Percentiles rank a stretch among this genome's conserved stretches.
phyloP scores from a whole-genome alignment of 805 yeast species.

The fission yeast (Schizosaccharomyces pombe) region DNA sequence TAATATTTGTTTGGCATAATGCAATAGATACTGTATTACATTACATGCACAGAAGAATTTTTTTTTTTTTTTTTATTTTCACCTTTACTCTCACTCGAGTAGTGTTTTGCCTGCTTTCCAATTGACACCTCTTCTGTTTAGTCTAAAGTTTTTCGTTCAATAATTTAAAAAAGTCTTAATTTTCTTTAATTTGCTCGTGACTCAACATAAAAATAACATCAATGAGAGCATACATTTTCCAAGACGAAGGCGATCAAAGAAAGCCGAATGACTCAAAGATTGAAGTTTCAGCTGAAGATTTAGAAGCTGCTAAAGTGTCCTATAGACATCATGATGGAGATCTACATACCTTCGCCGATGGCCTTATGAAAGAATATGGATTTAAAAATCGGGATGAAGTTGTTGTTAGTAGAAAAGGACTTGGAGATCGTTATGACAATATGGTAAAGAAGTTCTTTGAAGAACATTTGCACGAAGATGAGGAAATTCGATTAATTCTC shows the following conservation, averaged over 20 bases:
- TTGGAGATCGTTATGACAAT: conserved; percentile 28
- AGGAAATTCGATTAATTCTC: conserved; percentile 72
- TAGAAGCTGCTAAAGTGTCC: conserved; percentile 42
- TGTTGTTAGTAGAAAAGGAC: background rate
- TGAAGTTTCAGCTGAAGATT: conserved; percentile 25
- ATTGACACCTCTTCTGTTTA: too few relatives aligned
- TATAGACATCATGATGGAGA: conserved; percentile 24
- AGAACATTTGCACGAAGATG: conserved; percentile 91
- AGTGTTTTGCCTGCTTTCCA: too few relatives aligned
- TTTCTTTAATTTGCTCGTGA: background rate
- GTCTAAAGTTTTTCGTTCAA: too few relatives aligned
- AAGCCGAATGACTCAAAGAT: conserved; percentile 51
- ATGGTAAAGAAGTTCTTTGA: conserved; percentile 44
- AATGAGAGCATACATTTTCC: conserved; percentile 41
- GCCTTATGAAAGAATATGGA: conserved; percentile 39
- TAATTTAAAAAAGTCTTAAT: too few relatives aligned
- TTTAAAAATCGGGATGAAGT: conserved; percentile 56
- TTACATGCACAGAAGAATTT: too few relatives aligned
- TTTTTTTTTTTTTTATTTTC: too few relatives aligned
- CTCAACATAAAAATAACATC: background rate
- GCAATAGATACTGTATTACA: too few relatives aligned
- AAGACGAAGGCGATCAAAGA: conserved; percentile 35
- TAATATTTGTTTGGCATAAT: too few relatives aligned
- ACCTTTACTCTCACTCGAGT: too few relatives aligned
- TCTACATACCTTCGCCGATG: conserved; percentile 23